These are phyloP conservation scores for Ascochyta fabae DNA, from an alignment of 2,329 filamentous ascomycete genomes.

Conservation along the genomic window DNA sequence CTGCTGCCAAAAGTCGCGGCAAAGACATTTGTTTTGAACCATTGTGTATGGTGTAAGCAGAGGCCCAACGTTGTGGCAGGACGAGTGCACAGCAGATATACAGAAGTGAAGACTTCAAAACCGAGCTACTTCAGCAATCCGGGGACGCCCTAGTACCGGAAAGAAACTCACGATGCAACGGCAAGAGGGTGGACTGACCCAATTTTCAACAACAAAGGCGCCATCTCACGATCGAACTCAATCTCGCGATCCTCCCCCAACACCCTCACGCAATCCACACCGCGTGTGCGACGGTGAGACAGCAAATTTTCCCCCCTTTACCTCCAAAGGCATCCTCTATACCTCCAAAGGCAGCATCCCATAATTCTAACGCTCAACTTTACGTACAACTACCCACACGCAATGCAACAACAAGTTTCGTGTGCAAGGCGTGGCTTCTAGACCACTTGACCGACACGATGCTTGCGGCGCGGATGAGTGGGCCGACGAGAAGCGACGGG, in stretches of 20 bases:
- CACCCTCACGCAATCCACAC: conserved; percentile 11
- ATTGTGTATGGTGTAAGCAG: neutral
- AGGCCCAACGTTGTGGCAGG: neutral
- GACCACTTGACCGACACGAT: neutral
- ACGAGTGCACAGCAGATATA: neutral
- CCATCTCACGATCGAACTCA: conserved; percentile 6
- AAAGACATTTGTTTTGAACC: neutral
- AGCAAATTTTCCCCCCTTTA: conserved; percentile 17
- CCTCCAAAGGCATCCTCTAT: conserved; percentile 18
- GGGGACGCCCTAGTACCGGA: conserved; percentile 13
- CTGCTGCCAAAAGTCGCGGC: neutral
- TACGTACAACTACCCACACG: conserved; percentile 18
- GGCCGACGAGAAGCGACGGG: conserved; percentile 12
- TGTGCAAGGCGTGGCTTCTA: neutral
- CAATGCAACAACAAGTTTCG: conserved; percentile 12
- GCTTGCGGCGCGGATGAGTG: neutral
- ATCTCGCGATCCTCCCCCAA: conserved; percentile 9
- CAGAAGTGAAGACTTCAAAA: neutral
- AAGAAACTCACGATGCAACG: conserved; percentile 10
- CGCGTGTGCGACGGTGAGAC: conserved; percentile 9
- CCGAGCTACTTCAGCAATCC: conserved; percentile 11
- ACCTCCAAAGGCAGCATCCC: conserved; percentile 16
- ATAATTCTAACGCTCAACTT: conserved; percentile 5
- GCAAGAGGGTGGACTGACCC: neutral
- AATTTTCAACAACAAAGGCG: conserved; percentile 8